Evolutionary conservation across 2,329 filamentous ascomycete genomes (phyloP), one percentile per base, ranked within the genome.

Genomic region (Penicillium sp.): DNA sequence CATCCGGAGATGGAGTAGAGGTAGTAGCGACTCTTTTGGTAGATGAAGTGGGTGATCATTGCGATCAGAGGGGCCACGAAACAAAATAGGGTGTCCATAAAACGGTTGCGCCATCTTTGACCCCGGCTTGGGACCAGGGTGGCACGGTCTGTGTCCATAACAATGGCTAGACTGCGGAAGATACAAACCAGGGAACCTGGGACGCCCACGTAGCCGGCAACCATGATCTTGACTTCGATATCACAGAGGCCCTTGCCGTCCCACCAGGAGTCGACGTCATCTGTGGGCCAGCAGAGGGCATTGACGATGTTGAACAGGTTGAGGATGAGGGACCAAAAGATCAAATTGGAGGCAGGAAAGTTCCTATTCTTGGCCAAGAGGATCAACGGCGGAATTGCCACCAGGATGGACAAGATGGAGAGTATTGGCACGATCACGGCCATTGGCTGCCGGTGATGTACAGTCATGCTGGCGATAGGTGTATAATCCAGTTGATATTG

Each of bases 331-430:
- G 82, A 72, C 77, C 83, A 87, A 47, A 76, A 65, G 45, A 86
- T 79, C 34, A 88, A 75, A 29, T 77, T 79, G 16, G 78, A 77
- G 6, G 84, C 81, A 11, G 84, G 79, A 48, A 87, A 73, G 67
- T 89, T 89, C 53, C 77, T 77, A 59, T 85, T 83, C 48, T 78
- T 78, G 55, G 79, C 74, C 67, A 89, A 86, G 75, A 85, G 83
- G 50, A 80, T 66, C 50, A 88, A 68, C 3, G 86, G 83, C 6
- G 83, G 77, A 34, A 83, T 74, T 62, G 80, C 78, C 47, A 86
- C 71, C 21, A 84, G 57, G 43, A 82, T 72, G 14, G 81, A 69
- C 22, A 84, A 58, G 18, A 79, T 68, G 14, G 81, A 76, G 22
- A 85, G 68, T 13, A 77, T 60, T 1, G 82, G 79, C 34, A 87